Conservation (phyloP, 2,329 filamentous ascomycete genomes). For the Beauveria australis region DNA sequence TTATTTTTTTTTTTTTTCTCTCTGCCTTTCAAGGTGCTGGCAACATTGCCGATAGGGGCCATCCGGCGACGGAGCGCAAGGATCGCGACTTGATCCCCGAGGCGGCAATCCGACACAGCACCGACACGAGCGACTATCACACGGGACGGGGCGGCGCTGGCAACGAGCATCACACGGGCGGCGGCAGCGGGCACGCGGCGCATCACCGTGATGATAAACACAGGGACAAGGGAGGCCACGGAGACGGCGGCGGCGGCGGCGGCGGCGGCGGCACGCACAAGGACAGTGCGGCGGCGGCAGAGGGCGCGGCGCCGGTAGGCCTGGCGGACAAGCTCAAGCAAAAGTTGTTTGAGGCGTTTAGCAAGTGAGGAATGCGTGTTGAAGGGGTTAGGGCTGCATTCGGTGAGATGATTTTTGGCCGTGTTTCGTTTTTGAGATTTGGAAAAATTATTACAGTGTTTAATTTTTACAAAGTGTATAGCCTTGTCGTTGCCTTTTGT, state of each 20-base stretch:
- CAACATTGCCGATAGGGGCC: conserved; percentile 47
- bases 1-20: background rate
- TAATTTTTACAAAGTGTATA: too few relatives aligned
- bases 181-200: background rate
- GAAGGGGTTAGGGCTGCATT: too few relatives aligned
- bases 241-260: conserved; percentile 21
- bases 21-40: conserved; percentile 42
- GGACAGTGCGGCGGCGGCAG: conserved; percentile 17
- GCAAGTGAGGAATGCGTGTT: conserved; percentile 28
- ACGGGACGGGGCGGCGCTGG: conserved; percentile 53
- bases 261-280: conserved; percentile 15
- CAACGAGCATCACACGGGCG: conserved; percentile 37
- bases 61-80: conserved; percentile 29
- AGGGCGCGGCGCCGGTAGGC: conserved; percentile 27
- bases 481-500: too few relatives aligned
- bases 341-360: conserved; percentile 43
- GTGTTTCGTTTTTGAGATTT: too few relatives aligned
- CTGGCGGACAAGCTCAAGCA: conserved; percentile 50
- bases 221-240: conserved; percentile 9
- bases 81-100: conserved; percentile 48
- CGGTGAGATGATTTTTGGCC: too few relatives aligned
- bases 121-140: conserved; percentile 44
- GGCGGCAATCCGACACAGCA: conserved; percentile 39
- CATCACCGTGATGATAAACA: conserved; percentile 16
- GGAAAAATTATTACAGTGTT: too few relatives aligned